These are phyloP conservation scores for Pseudogymnoascus sp. DNA, from an alignment of 2,329 filamentous ascomycete species.

Conservation along the genomic window DNA sequence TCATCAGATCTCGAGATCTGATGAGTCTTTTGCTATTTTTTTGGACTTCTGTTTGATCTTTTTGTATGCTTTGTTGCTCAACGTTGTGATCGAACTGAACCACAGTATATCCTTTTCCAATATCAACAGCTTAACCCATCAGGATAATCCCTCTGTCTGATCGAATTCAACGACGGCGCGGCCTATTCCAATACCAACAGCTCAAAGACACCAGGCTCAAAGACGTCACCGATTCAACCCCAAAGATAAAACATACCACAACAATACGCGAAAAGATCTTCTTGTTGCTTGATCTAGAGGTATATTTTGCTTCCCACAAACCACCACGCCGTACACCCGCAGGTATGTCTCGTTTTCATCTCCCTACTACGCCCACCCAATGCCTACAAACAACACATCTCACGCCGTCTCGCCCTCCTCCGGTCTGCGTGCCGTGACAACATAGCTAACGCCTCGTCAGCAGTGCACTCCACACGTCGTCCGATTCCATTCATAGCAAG, in stretches of 20 bases:
- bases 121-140: not conserved
- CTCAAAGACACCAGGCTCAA: not conserved
- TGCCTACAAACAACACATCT: not conserved
- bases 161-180: not conserved
- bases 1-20: not conserved
- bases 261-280: not conserved
- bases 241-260: not conserved
- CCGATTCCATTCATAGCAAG: not conserved
- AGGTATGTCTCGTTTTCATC: not conserved
- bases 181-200: not conserved
- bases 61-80: not conserved
- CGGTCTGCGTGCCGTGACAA: not conserved
- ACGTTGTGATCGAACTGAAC: not conserved
- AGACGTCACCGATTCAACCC: not conserved
- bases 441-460: not conserved
- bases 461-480: not conserved
- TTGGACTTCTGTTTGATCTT: not conserved
- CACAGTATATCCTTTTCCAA: not conserved
- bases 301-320: not conserved
- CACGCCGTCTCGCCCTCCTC: not conserved
- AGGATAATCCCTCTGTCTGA: not conserved
- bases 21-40: slow-evolving; percentile 5
- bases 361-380: not conserved
- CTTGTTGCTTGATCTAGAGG: not conserved
- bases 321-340: not conserved